These are phyloP conservation scores for Fusarium phyllophilum DNA, from an alignment of 2,329 filamentous ascomycete genomes.

Conservation along the genomic window DNA sequence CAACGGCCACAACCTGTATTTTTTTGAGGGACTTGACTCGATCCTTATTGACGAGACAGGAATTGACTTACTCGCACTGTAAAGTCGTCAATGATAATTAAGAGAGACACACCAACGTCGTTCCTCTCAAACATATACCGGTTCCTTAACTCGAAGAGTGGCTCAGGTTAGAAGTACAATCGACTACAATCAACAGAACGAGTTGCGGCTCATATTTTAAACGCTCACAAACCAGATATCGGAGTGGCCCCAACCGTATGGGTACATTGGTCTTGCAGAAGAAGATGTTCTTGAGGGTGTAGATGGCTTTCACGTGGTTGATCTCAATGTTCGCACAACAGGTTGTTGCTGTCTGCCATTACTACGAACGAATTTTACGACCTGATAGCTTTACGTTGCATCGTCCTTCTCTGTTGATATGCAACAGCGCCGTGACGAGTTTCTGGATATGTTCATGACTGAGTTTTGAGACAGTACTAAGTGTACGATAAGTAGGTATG, in stretches of 20 bases:
- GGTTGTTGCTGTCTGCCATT: conserved; percentile 47
- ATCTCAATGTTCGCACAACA: conserved; percentile 49
- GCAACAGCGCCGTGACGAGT: conserved; percentile 35
- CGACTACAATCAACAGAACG: conserved; percentile 45
- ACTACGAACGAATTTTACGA: conserved; percentile 44
- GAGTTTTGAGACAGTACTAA: conserved; percentile 44
- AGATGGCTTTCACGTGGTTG: conserved; percentile 44
- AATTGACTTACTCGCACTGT: conserved; percentile 43
- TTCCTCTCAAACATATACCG: conserved; percentile 50
- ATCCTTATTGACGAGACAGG: conserved; percentile 37
- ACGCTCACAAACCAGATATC: conserved; percentile 38
- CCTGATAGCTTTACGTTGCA: conserved; percentile 40
- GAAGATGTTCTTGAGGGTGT: conserved; percentile 48
- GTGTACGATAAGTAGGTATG: conserved; percentile 48
- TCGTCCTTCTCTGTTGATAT: conserved; percentile 46
- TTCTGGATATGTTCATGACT: conserved; percentile 40
- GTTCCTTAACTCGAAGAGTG: conserved; percentile 51
- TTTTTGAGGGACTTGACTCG: conserved; percentile 43
- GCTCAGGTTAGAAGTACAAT: conserved; percentile 51
- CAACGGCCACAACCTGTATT: conserved; percentile 49
- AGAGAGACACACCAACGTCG: conserved; percentile 42
- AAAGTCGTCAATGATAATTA: conserved; percentile 44
- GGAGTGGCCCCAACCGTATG: conserved; percentile 42
- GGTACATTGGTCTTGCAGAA: conserved; percentile 49
- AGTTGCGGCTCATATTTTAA: conserved; percentile 43